Percentiles rank a stretch among this genome's conserved stretches.
Conservation (phyloP, 768 basidiomycete species). For the Dioszegia hungarica region DNA sequence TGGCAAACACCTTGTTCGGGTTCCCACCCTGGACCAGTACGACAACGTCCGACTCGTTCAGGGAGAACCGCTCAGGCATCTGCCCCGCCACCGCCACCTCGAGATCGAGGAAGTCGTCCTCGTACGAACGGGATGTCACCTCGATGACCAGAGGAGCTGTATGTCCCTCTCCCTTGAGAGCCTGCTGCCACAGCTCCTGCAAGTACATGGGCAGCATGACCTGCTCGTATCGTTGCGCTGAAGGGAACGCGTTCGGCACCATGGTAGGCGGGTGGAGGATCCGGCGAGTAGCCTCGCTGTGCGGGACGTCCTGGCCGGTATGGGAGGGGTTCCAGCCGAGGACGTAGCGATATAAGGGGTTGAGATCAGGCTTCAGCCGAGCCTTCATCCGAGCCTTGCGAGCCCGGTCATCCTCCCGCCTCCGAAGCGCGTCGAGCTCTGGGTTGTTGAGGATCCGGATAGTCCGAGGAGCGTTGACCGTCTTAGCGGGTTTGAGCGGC, state of each 20-base stretch:
- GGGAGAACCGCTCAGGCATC: conserved; percentile 65
- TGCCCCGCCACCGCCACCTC: conserved; percentile 61
- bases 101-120: conserved; percentile 77
- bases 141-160: conserved; percentile 54
- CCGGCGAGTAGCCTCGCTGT: conserved; percentile 55
- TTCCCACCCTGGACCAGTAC: conserved; percentile 62
- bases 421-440: conserved; percentile 15
- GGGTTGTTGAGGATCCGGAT: conserved; percentile 23
- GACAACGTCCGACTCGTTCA: conserved; percentile 81
- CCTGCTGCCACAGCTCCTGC: conserved; percentile 86
- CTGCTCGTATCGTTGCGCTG: conserved; percentile 63
- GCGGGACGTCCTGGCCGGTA: conserved; percentile 51
- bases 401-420: conserved; percentile 58
- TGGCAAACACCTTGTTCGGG: conserved; percentile 61
- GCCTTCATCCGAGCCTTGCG: conserved; percentile 61
- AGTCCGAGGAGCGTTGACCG: conserved; percentile 15
- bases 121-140: conserved; percentile 64
- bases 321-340: conserved; percentile 84
- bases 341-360: conserved; percentile 67
- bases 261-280: conserved; percentile 18
- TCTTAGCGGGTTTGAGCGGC: conserved; percentile 51
- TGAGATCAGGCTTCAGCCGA: conserved; percentile 77
- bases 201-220: conserved; percentile 80
- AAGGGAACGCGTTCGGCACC: conserved; percentile 65
- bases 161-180: conserved; percentile 71